Base-by-base conservation (phyloP, 805 yeast genomes). In the Saccharomycodes ludwigii region DNA sequence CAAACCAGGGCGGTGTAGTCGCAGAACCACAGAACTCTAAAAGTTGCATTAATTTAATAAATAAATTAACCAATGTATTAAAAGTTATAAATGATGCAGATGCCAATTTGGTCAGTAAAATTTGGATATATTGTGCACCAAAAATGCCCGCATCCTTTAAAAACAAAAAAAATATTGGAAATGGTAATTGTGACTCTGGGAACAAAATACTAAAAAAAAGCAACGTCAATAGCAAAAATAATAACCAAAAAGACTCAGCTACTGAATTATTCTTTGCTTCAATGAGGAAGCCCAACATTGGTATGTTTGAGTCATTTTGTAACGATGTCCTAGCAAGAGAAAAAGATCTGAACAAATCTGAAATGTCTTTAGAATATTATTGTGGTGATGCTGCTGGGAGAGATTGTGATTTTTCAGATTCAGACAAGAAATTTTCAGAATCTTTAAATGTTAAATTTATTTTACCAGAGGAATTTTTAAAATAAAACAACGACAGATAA, bases 331-430 rank as follows among this genome's bases (percentile, higher is more conserved):
- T 30, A 1, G 44, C 47, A 3, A 39, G 40, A 0, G 35, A 36
- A 6, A 42, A 74, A 2, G 74, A 73, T 42, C 30, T 48, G 30
- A 55, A 48, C 0, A 40, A 53, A 16, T 7, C 18, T 6, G 14
- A 20, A 12, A 19, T 34, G 23, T 21, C 20, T 25, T 23, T 30
- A 16, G 29, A 21, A 13, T 52, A 46, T 29, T 91, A 58, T 51
- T 86, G 85, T n/a, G 98, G 98, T 5, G 98, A 88, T 58, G 97
- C 97, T 0, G 97, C 95, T 5, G 98, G 97, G 1, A 62, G 97
- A 32, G 46, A 49, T 2, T 52, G 47, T 0, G 97, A 88, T 52
- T 80, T 77, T 48, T 81, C 91, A 62, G 85, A 81, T 43, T 70
- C 80, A 30, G 98, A 88, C 52, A 53, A 50, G 40, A 48, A 38